phyloP scores from a whole-genome alignment of 257 asterid species.

The Solanum boliviense region DNA sequence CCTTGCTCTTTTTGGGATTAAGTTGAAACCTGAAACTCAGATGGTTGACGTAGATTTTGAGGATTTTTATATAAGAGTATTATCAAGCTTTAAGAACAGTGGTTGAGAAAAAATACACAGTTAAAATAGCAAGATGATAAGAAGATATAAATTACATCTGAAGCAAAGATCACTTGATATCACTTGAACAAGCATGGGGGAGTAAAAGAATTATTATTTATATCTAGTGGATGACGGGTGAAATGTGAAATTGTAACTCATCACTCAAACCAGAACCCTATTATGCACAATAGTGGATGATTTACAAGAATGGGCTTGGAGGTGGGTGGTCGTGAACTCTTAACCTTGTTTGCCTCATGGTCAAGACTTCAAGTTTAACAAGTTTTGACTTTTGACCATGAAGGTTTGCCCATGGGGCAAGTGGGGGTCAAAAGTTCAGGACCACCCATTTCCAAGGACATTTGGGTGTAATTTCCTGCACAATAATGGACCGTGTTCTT shows the following conservation, averaged over 20 bases:
- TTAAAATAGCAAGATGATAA: background rate
- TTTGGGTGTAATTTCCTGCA: background rate
- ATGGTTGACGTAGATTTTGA: background rate
- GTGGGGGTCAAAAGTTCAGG: background rate
- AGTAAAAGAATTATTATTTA: background rate
- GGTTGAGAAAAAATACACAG: background rate
- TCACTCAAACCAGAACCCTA: background rate
- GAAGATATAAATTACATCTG: background rate
- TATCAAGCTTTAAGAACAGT: background rate
- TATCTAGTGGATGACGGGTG: background rate
- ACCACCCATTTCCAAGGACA: background rate
- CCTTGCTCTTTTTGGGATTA: conserved; percentile 64
- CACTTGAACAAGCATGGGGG: background rate
- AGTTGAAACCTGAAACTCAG: conserved; percentile 59
- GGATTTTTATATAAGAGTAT: background rate
- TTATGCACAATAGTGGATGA: background rate
- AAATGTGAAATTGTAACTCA: background rate
- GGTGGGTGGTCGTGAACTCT: background rate
- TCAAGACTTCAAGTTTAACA: background rate
- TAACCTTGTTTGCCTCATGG: background rate
- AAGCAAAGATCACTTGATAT: background rate
- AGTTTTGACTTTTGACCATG: background rate
- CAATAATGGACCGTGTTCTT: background rate
- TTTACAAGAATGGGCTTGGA: background rate
- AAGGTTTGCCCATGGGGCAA: background rate